phyloP scores from a whole-genome alignment of 257 asterid genomes.

The Solanum paucissectum region DNA sequence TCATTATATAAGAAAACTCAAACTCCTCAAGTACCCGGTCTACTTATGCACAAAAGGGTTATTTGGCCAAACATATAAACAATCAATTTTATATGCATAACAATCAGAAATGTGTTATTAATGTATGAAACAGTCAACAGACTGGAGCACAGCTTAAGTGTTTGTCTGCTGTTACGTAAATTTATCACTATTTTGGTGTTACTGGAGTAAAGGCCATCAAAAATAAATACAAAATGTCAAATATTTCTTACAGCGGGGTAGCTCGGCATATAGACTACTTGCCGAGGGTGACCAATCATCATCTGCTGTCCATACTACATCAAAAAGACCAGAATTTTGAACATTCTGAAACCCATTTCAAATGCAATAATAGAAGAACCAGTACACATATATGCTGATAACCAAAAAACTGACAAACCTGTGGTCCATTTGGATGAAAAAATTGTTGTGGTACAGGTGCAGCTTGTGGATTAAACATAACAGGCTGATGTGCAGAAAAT shows the following conservation, averaged over 20 bases:
- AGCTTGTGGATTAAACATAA: conserved; percentile 71
- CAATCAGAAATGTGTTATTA: not conserved
- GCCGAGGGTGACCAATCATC: conserved; percentile 87
- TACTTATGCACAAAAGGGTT: not conserved
- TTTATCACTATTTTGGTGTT: not conserved
- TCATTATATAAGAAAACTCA: not conserved
- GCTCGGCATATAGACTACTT: conserved; percentile 69
- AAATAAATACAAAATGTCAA: not conserved
- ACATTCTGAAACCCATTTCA: not conserved
- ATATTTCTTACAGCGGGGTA: conserved; percentile 59
- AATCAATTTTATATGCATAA: not conserved
- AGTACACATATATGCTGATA: not conserved
- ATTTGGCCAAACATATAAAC: not conserved
- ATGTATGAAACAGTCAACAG: not conserved
- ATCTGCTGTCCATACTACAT: conserved; percentile 83
- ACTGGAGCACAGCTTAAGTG: not conserved
- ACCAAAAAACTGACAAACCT: conserved; percentile 37
- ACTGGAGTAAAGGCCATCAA: not conserved
- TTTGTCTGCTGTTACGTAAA: not conserved
- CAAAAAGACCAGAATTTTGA: not conserved
- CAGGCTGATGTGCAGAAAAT: conserved; percentile 60
- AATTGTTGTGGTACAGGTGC: conserved; percentile 55
- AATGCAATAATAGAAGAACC: not conserved
- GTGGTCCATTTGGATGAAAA: conserved; percentile 88
- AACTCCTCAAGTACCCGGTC: not conserved